phyloP scores from a whole-genome alignment of 1,284 basidiomycete genomes.

The Wallemia hederae region DNA sequence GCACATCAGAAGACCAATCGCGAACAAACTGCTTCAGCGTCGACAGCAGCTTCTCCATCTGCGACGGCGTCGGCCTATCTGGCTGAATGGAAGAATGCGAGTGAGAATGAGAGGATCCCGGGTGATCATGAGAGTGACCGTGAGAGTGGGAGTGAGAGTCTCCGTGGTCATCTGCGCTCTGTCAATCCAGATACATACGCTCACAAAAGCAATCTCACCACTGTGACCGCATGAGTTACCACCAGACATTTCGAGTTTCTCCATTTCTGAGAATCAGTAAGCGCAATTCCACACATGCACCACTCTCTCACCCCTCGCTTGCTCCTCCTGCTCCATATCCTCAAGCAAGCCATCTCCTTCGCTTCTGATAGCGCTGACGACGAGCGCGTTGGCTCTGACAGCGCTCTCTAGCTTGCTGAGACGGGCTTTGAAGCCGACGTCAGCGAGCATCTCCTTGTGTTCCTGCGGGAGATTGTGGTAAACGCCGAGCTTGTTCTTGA shows the following conservation, averaged over 20 bases:
- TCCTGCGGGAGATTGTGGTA: not conserved
- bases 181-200: not conserved
- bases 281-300: not conserved
- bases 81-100: conserved; percentile 5
- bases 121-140: not conserved
- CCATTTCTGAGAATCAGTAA: not conserved
- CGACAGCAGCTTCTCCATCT: conserved; percentile 62
- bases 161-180: not conserved
- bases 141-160: not conserved
- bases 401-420: not conserved
- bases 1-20: conserved; percentile 61
- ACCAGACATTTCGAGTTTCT: not conserved
- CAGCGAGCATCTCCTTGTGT: not conserved
- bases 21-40: conserved; percentile 69
- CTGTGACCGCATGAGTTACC: not conserved
- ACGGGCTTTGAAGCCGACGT: not conserved
- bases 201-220: not conserved
- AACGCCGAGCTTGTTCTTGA: not conserved
- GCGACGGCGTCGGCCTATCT: conserved; percentile 26
- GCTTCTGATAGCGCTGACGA: not conserved
- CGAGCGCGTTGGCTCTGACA: not conserved
- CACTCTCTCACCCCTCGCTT: not conserved
- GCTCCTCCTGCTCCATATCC: not conserved
- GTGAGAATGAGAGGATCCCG: not conserved
- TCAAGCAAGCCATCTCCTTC: not conserved